A percentile compares a stretch with the other conserved stretches of the same genome.
Conservation (phyloP, 177 flowering plant species). For the Vitis hybrid region DNA sequence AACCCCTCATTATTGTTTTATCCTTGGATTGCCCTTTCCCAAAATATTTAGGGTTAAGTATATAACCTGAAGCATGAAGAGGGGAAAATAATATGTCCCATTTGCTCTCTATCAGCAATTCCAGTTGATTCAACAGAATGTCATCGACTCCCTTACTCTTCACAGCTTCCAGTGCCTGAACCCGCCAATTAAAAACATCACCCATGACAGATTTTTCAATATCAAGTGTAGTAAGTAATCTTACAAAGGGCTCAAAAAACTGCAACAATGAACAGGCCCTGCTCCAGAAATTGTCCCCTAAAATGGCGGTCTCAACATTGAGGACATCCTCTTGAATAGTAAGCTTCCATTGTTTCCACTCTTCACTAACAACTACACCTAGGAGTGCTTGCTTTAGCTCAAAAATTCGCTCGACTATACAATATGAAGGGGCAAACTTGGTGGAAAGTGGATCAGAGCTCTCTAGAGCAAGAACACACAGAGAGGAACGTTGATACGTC, state of each 20-base stretch:
- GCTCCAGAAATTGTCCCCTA: conserved; percentile 35
- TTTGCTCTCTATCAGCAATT: conserved; percentile 30
- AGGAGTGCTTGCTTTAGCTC: conserved; percentile 31
- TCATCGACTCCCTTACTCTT: conserved; percentile 28
- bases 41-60: conserved; percentile 34
- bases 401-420: conserved; percentile 20
- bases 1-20: conserved; percentile 38
- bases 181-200: conserved; percentile 28
- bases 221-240: conserved; percentile 23
- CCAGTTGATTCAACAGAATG: conserved; percentile 21
- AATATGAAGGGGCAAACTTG: conserved; percentile 32
- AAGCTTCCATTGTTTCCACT: conserved; percentile 35
- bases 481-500: conserved; percentile 11
- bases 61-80: conserved; percentile 43
- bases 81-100: conserved; percentile 43
- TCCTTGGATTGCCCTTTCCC: conserved; percentile 42
- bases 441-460: conserved; percentile 14
- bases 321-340: conserved; percentile 14
- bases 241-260: conserved; percentile 37
- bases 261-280: conserved; percentile 29
- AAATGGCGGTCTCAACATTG: conserved; percentile 27
- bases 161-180: conserved; percentile 30
- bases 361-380: conserved; percentile 26
- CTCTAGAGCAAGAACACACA: conserved; percentile 11
- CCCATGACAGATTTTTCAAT: conserved; percentile 36